A percentile compares a stretch with the other conserved stretches of the same genome.
These are phyloP conservation scores for Pseudogymnoascus sp. DNA, from an alignment of 2,329 filamentous ascomycete species.

Conservation along the genomic window DNA sequence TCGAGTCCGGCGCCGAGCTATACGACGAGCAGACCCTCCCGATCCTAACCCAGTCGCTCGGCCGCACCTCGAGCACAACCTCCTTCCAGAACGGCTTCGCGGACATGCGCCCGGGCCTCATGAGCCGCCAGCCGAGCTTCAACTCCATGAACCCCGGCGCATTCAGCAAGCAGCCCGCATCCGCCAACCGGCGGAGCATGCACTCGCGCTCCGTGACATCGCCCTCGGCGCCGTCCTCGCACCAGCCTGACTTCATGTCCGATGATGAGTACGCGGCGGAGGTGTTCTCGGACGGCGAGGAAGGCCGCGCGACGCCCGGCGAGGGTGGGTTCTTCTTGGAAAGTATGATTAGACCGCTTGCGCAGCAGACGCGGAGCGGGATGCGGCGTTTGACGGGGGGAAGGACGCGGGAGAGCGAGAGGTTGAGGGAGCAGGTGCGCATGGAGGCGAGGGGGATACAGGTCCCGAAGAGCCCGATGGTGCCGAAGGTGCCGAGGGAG, in stretches of 20 bases:
- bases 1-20: conserved; percentile 68
- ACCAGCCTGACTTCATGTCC: conserved; percentile 52
- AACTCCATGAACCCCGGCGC: conserved; percentile 57
- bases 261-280: conserved; percentile 70
- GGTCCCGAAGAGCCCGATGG: conserved; percentile 26
- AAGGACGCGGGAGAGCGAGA: conserved; percentile 28
- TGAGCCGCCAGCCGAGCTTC: conserved; percentile 49
- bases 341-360: conserved; percentile 51
- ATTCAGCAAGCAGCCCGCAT: conserved; percentile 38
- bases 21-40: conserved; percentile 92
- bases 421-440: conserved; percentile 25
- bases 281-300: conserved; percentile 70
- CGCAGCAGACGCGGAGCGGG: conserved; percentile 48
- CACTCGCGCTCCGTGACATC: conserved; percentile 81
- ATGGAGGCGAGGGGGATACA: conserved; percentile 25
- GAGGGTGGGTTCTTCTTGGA: conserved; percentile 43
- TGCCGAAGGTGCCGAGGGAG: conserved; percentile 27
- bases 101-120: conserved; percentile 56
- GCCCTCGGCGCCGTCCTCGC: conserved; percentile 52
- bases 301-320: conserved; percentile 30
- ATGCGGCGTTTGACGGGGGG: conserved; percentile 56
- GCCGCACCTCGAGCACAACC: conserved; percentile 57
- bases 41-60: conserved; percentile 74
- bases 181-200: conserved; percentile 52
- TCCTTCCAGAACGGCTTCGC: conserved; percentile 85